Conservation (phyloP, 208 protist genomes). For the Leishmania mexicana region DNA sequence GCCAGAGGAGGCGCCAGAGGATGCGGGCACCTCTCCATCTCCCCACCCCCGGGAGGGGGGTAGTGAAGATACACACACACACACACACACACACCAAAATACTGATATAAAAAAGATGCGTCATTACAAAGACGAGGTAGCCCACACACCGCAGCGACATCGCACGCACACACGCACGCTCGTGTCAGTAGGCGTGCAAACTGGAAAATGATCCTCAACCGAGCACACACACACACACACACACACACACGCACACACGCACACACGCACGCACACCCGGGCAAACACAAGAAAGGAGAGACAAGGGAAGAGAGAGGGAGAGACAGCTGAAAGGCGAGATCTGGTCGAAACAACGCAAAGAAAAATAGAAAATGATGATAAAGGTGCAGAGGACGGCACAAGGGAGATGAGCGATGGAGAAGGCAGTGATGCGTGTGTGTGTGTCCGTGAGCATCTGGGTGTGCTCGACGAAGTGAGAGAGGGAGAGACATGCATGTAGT, state of each 20-base stretch:
- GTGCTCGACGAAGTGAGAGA: no score
- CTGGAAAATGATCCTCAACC: no score
- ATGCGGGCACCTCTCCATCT: no score
- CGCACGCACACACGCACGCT: no score
- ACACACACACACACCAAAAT: not conserved
- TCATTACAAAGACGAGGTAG: no score
- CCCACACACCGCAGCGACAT: no score
- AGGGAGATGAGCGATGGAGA: not conserved
- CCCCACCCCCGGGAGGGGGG: no score
- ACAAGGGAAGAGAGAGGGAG: not conserved
- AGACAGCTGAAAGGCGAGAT: not conserved
- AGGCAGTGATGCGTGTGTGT: not conserved
- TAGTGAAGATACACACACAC: no score
- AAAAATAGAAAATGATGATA: not conserved
- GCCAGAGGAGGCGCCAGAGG: not conserved
- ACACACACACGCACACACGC: not conserved
- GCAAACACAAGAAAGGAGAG: not conserved
- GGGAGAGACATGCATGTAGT: not conserved
- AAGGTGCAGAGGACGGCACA: not conserved
- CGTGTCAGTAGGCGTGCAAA: no score
- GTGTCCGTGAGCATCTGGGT: no score
- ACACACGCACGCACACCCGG: not conserved
- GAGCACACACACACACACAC: no score
- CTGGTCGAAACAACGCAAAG: not conserved
- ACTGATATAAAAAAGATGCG: not conserved